Base-by-base conservation (phyloP, 306 rosid species). In the Boehmeria nivea region DNA sequence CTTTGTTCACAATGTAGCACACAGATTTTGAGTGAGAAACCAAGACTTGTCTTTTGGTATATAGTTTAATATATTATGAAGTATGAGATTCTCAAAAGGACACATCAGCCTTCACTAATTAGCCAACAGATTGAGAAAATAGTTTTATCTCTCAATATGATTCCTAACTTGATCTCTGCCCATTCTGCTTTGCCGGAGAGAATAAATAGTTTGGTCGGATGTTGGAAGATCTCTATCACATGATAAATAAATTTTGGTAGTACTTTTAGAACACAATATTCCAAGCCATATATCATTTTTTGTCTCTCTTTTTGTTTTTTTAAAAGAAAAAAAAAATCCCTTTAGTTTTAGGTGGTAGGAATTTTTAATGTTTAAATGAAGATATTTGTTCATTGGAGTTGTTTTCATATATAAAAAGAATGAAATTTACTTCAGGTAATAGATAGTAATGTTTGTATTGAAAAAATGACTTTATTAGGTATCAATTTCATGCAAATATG, bases 81-180 rank as follows among this genome's bases (percentile, higher is more conserved):
- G 58, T 14, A 57, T 48, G 48, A 27, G 46, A 58, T 18, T 57
- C 60, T 67, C 47, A 49, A 15, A 44, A 51, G 15, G 59, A 59
- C 61, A 66, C 51, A 66, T 54, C 36, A 48, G 52, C 21, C 33
- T 39, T 66, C 64, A 61, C 38, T 59, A 69, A 64, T 58, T 11
- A 60, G 67, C 83, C 75, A 70, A 61, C 75, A 63, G 76, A 81
- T 59, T 51, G 59, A 28, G 25, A 61, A 69, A 43, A 13, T 64
- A 70, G 64, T 3, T 51, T 71, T 65, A 31, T 21, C 8, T n/a
- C 22, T 25, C 23, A 20, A 60, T 57, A 51, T 43, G 15, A 56
- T 69, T 21, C 63, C 16, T 46, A 10, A 46, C 38, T 43, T n/a
- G n/a, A n/a, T n/a, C 22, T 44, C 18, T 54, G 39, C 60, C 69